phyloP scores from a whole-genome alignment of 2,329 filamentous ascomycete genomes.

The Exophiala oligosperma region DNA sequence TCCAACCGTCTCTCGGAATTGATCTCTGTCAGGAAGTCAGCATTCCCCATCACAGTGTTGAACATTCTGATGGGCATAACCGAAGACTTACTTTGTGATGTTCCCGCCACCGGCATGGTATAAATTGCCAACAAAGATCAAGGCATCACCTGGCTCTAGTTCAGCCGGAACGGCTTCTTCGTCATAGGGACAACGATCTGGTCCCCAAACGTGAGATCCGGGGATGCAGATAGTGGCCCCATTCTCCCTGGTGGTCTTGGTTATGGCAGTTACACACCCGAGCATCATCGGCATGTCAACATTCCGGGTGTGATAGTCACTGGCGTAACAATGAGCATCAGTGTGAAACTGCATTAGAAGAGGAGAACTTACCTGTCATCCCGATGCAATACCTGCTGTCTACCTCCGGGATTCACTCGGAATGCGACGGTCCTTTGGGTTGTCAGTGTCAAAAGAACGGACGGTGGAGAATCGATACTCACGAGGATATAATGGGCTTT shows the following conservation, averaged over 20 bases:
- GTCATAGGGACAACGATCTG: slow-evolving; percentile 22
- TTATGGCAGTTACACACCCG: slow-evolving; percentile 39
- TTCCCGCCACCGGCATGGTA: slow-evolving; percentile 39
- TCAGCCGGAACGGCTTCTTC: slow-evolving; percentile 32
- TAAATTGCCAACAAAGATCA: slow-evolving; percentile 38
- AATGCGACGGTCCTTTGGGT: slow-evolving; percentile 31
- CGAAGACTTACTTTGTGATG: slow-evolving; percentile 23
- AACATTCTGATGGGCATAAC: not conserved
- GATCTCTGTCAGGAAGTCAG: slow-evolving; percentile 15
- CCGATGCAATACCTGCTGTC: slow-evolving; percentile 32
- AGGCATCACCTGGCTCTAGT: slow-evolving; percentile 37
- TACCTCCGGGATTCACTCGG: slow-evolving; percentile 31
- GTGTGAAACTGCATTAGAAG: slow-evolving; percentile 32
- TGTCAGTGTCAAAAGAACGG: too few relatives aligned
- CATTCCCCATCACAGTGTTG: not conserved
- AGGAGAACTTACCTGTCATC: slow-evolving; percentile 33
- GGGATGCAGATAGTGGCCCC: slow-evolving; percentile 36
- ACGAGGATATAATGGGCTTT: slow-evolving; percentile 33
- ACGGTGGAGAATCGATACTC: not conserved
- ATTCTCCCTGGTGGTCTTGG: slow-evolving; percentile 31
- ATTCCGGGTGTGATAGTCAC: slow-evolving; percentile 33
- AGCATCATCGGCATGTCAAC: slow-evolving; percentile 41
- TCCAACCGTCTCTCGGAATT: slow-evolving; percentile 23
- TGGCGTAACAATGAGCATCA: slow-evolving; percentile 28
- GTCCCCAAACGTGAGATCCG: slow-evolving; percentile 32